Conservation (phyloP, 2,329 filamentous ascomycete genomes). For the Fusarium nygamai region DNA sequence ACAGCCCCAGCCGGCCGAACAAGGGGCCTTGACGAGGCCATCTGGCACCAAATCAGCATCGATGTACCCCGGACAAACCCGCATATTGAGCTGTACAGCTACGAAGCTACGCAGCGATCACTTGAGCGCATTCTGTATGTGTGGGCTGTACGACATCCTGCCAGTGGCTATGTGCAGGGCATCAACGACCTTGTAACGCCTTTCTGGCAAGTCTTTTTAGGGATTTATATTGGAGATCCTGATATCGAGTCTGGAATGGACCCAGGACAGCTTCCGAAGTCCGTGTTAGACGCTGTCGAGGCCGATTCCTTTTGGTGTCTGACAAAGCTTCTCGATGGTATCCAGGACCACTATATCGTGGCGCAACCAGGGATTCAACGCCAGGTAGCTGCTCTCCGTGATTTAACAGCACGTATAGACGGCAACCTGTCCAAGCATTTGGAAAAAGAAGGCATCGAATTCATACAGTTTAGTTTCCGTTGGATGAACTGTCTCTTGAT, state of each 20-base stretch:
- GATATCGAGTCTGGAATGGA: slow-evolving; percentile 97
- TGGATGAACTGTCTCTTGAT: slow-evolving; percentile 99
- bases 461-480: slow-evolving; percentile 98
- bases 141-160: slow-evolving; percentile 97
- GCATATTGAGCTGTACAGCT: slow-evolving; percentile 92
- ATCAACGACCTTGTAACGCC: slow-evolving; percentile 98
- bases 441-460: slow-evolving; percentile 91
- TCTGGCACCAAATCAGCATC: slow-evolving; percentile 99
- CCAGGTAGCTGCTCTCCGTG: slow-evolving; percentile 87
- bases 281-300: slow-evolving; percentile 95
- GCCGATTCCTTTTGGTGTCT: slow-evolving; percentile 99
- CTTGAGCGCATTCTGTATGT: slow-evolving; percentile 95
- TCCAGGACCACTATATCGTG: slow-evolving; percentile 99
- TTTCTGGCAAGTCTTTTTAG: slow-evolving; percentile 97
- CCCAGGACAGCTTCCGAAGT: slow-evolving; percentile 88
- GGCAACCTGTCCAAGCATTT: slow-evolving; percentile 85
- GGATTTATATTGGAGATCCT: slow-evolving; percentile 92
- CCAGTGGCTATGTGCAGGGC: slow-evolving; percentile 96
- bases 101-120: slow-evolving; percentile 94
- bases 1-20: slow-evolving; percentile 55
- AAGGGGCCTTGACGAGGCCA: slow-evolving; percentile 88
- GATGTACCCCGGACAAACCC: slow-evolving; percentile 97
- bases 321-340: slow-evolving; percentile 96
- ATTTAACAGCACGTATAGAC: slow-evolving; percentile 92
- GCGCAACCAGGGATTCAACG: slow-evolving; percentile 96